A percentile compares a stretch with the other conserved stretches of the same genome.
Conservation (phyloP, 1,284 basidiomycete species). For the Stereum hirsutum region DNA sequence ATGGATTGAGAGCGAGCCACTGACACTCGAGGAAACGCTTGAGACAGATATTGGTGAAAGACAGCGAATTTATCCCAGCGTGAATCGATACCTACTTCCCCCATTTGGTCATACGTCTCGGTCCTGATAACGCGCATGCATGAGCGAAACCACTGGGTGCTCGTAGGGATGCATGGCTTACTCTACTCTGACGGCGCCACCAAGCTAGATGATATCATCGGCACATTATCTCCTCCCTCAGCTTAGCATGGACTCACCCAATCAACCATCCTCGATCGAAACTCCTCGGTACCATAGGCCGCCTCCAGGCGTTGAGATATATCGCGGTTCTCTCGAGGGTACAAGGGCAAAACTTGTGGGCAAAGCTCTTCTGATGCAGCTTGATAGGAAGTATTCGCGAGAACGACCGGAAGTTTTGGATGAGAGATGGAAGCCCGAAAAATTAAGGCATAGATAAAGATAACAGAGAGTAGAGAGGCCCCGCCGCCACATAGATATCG, state of each 20-base stretch:
- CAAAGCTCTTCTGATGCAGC: too few relatives aligned
- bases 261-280: too few relatives aligned
- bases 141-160: too few relatives aligned
- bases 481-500: too few relatives aligned
- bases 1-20: constrained; percentile 11
- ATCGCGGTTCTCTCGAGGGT: constrained; percentile 30
- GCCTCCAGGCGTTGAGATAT: constrained; percentile 32
- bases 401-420: too few relatives aligned
- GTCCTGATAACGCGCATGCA: constrained; percentile 17
- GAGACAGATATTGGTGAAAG: constrained; percentile 32
- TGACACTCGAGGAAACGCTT: constrained; percentile 31
- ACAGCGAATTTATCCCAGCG: constrained; percentile 33
- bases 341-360: constrained; percentile 32
- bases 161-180: constrained; percentile 12
- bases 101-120: constrained; percentile 32
- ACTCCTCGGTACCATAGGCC: constrained; percentile 31
- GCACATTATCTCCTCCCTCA: too few relatives aligned
- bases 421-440: too few relatives aligned
- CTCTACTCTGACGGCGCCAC: constrained; percentile 36
- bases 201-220: constrained; percentile 42
- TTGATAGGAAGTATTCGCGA: too few relatives aligned
- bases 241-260: too few relatives aligned
- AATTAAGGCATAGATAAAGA: too few relatives aligned
- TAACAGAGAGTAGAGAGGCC: too few relatives aligned
- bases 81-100: constrained; percentile 31